Evolutionary conservation across 352 stramenopile species (phyloP).

Genomic region (Aphanomyces cochlioides): DNA sequence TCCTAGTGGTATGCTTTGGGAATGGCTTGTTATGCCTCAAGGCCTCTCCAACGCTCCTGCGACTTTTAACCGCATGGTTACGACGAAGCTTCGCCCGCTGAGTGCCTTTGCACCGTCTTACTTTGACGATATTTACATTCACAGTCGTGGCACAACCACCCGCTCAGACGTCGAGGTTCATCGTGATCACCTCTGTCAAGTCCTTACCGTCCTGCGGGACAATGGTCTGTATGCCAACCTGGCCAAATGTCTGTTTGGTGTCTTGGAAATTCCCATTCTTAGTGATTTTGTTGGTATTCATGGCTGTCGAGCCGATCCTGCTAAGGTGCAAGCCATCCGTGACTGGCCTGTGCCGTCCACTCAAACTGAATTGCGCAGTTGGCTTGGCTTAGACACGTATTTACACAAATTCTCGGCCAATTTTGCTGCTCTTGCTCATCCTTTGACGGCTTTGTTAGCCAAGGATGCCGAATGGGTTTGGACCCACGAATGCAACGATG

Average conservation of each 20-base stretch:
- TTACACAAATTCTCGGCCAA: slow-evolving; percentile 31
- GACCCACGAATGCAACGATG: slow-evolving; percentile 5
- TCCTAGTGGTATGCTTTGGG: slow-evolving; percentile 34
- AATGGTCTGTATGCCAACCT: slow-evolving; percentile 37
- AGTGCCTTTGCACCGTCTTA: slow-evolving; percentile 34
- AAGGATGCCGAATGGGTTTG: too few species aligned
- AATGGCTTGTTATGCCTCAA: slow-evolving; percentile 38
- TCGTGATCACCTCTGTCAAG: slow-evolving; percentile 27
- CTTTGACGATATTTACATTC: slow-evolving; percentile 39
- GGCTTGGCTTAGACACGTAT: slow-evolving; percentile 26
- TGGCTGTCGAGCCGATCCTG: slow-evolving; percentile 11
- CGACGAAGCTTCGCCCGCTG: slow-evolving; percentile 30
- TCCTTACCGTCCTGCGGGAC: slow-evolving; percentile 30
- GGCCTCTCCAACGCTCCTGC: slow-evolving; percentile 35
- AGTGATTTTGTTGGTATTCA: slow-evolving; percentile 31
- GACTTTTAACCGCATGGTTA: slow-evolving; percentile 41
- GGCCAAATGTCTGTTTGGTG: slow-evolving; percentile 26
- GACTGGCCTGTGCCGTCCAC: slow-evolving; percentile 29
- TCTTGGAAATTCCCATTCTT: slow-evolving; percentile 34
- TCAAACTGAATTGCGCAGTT: slow-evolving; percentile 25
- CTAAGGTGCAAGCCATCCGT: slow-evolving; percentile 25
- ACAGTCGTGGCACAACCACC: slow-evolving; percentile 17
- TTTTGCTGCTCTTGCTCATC: too few species aligned
- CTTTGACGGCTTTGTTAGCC: too few species aligned
- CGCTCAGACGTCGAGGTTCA: slow-evolving; percentile 27